Evolutionary conservation across 2,329 filamentous ascomycete genomes (phyloP).

Genomic region (Claviceps sp.): DNA sequence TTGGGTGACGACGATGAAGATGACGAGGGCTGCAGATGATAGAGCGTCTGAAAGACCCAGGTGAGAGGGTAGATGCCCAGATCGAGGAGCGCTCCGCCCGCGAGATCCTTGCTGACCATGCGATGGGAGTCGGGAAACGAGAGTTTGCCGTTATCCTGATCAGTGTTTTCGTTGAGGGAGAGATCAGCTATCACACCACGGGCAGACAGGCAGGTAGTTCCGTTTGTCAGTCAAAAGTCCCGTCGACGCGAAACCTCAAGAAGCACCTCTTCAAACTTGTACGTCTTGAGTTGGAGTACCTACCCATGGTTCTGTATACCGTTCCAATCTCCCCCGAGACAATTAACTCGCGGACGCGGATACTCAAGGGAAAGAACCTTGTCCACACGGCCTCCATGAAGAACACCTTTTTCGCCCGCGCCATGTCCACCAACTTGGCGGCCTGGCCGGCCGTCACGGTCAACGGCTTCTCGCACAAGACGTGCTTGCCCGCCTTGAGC

Average conservation of each 20-base stretch:
- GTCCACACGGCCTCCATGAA: constrained; percentile 89
- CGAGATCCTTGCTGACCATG: constrained; percentile 71
- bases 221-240: background rate
- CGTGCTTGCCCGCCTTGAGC: constrained; percentile 71
- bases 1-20: constrained; percentile 28
- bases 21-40: constrained; percentile 59
- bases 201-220: no score
- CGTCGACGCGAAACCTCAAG: no score
- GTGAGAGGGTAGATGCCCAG: constrained; percentile 80
- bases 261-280: no score
- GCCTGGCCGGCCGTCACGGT: constrained; percentile 73
- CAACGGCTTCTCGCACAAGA: constrained; percentile 83
- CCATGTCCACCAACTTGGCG: constrained; percentile 56
- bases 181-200: constrained; percentile 34
- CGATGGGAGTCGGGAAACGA: constrained; percentile 51
- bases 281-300: constrained; percentile 10
- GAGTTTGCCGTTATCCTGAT: constrained; percentile 36
- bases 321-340: constrained; percentile 40
- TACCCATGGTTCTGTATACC: constrained; percentile 46
- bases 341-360: constrained; percentile 57
- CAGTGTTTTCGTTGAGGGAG: constrained; percentile 44
- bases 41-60: constrained; percentile 83
- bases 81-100: constrained; percentile 72
- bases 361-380: constrained; percentile 71
- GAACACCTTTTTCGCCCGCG: constrained; percentile 59